Conservation (phyloP, 192 early-diverging fungal species). For the Coemansia erecta region DNA sequence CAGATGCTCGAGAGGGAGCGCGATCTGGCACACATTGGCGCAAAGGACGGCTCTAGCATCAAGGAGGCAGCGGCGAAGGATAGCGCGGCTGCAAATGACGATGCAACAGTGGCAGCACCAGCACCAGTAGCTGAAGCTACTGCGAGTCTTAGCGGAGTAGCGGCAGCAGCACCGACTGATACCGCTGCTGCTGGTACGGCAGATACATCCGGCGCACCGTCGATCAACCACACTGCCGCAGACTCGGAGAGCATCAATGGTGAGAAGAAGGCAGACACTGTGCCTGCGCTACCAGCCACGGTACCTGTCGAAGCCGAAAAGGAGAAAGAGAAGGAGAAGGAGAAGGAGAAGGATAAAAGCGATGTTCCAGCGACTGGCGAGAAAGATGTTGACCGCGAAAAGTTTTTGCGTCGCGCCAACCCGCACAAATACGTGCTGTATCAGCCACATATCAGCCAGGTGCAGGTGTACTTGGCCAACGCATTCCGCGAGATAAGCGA, state of each 20-base stretch:
- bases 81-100: not conserved
- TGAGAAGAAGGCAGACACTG: not conserved
- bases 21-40: not conserved
- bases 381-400: conserved; percentile 15
- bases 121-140: not conserved
- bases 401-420: conserved; percentile 53
- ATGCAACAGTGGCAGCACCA: not conserved
- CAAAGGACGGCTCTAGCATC: not conserved
- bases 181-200: not conserved
- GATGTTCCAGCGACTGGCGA: not conserved
- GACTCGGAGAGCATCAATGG: conserved; percentile 1
- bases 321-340: conserved; percentile 11
- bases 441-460: conserved; percentile 84
- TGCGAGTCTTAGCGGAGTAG: not conserved
- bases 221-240: not conserved
- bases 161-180: not conserved
- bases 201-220: not conserved
- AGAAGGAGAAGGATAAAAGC: conserved; percentile 14
- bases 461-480: conserved; percentile 87
- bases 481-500: conserved; percentile 90
- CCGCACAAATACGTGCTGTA: conserved; percentile 95
- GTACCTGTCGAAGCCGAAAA: not conserved
- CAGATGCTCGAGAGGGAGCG: conserved; percentile 78
- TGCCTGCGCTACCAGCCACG: not conserved
- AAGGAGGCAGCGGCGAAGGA: not conserved